Evolutionary conservation across 352 stramenopile species (phyloP).

Genomic region (Hyaloperonospora brassicae): DNA sequence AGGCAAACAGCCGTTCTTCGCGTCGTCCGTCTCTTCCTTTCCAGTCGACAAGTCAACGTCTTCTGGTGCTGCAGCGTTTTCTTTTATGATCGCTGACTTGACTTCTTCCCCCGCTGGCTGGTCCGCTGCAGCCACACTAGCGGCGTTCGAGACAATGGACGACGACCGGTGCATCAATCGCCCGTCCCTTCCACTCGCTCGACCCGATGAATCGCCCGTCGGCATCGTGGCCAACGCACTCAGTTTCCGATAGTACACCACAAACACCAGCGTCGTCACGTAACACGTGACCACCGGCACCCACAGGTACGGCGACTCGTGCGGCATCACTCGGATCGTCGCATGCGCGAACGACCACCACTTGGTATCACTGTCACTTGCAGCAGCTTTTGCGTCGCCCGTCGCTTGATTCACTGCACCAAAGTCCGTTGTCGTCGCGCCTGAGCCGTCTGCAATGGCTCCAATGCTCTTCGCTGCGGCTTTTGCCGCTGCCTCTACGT

Average conservation of each 20-base stretch:
- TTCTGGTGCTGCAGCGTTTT: conserved; percentile 10
- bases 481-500: conserved; percentile 23
- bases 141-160: conserved; percentile 23
- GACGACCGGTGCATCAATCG: conserved; percentile 16
- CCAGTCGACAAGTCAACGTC: conserved; percentile 7
- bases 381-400: not conserved
- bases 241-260: conserved; percentile 62
- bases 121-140: conserved; percentile 16
- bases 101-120: conserved; percentile 14
- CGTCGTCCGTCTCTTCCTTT: conserved; percentile 10
- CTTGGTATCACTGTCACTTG: conserved; percentile 26
- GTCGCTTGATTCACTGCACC: conserved; percentile 4
- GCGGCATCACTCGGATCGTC: conserved; percentile 73
- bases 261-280: conserved; percentile 66
- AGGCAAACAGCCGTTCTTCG: conserved; percentile 19
- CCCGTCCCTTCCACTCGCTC: conserved; percentile 3
- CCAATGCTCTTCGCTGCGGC: conserved; percentile 22
- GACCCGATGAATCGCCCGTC: conserved; percentile 11
- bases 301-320: conserved; percentile 74
- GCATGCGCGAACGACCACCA: conserved; percentile 76
- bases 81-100: conserved; percentile 3
- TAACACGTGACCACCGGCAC: conserved; percentile 66
- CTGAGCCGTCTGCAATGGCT: conserved; percentile 16
- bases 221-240: conserved; percentile 57
- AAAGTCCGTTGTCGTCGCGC: conserved; percentile 4